These are phyloP conservation scores for Bolboschoenus planiculmis DNA, from an alignment of 176 grass and related monocot genomes.

Conservation along the genomic window DNA sequence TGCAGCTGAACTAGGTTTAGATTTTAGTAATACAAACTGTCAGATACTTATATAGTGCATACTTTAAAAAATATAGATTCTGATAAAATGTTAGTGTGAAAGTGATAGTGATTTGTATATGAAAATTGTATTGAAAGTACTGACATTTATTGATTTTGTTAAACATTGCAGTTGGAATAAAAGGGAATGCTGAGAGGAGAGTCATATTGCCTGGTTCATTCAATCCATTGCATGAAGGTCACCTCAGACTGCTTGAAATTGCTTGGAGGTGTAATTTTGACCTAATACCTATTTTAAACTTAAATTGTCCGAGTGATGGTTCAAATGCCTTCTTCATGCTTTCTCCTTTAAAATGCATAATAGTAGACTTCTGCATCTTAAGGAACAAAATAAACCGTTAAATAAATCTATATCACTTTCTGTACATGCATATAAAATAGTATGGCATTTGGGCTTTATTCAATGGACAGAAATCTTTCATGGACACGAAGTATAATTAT, in stretches of 20 bases:
- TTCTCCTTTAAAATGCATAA: neutral
- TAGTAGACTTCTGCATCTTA: neutral
- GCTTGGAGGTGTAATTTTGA: slow-evolving; percentile 47
- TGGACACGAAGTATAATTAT: neutral
- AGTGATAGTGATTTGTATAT: slow-evolving; percentile 6
- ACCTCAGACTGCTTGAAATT: slow-evolving; percentile 75
- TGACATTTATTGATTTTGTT: slow-evolving; percentile 21
- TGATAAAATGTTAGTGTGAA: neutral
- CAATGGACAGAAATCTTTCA: neutral
- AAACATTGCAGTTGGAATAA: slow-evolving; percentile 28
- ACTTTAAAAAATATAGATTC: neutral
- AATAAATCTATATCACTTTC: neutral
- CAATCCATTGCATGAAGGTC: slow-evolving; percentile 98
- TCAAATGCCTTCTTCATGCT: neutral
- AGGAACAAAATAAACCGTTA: neutral
- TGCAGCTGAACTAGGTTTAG: neutral
- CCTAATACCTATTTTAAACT: neutral
- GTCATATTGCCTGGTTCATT: slow-evolving; percentile 92
- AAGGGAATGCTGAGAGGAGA: slow-evolving; percentile 50
- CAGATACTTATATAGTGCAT: neutral
- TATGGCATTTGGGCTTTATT: too few species aligned
- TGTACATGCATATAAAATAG: neutral
- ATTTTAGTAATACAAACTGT: neutral
- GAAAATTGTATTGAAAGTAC: slow-evolving; percentile 10
- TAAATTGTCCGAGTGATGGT: neutral